Conservation (phyloP, 2,329 filamentous ascomycete genomes). For the Aspergillus costaricaensis region DNA sequence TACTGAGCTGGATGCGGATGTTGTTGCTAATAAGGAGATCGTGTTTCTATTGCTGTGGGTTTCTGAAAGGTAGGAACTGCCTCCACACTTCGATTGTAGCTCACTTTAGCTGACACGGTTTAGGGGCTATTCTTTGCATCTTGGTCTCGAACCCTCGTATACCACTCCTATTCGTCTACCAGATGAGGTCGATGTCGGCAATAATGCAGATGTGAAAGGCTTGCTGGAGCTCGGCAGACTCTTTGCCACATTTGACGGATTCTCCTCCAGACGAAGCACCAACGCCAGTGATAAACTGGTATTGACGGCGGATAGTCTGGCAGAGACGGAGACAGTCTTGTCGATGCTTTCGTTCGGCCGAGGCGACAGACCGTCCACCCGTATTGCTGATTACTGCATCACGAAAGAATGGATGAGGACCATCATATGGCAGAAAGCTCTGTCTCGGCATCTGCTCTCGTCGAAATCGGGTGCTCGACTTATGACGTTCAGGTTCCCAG, state of each 20-base stretch:
- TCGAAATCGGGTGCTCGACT: conserved; percentile 23
- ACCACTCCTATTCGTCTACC: conserved; percentile 15
- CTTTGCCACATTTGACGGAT: conserved; percentile 29
- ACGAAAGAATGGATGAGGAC: conserved; percentile 37
- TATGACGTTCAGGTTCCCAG: conserved; percentile 31
- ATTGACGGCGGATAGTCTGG: conserved; percentile 13
- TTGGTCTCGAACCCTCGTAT: conserved; percentile 32
- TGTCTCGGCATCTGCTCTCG: conserved; percentile 29
- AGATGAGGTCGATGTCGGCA: neutral
- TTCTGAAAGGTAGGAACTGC: conserved; percentile 28
- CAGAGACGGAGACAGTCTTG: conserved; percentile 24
- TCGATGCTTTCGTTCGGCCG: conserved; percentile 20
- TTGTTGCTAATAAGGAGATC: conserved; percentile 29
- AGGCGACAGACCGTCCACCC: conserved; percentile 18
- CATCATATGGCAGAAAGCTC: conserved; percentile 35
- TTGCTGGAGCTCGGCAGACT: conserved; percentile 28
- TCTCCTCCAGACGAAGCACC: conserved; percentile 13
- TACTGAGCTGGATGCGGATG: conserved; percentile 1
- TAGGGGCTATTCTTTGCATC: conserved; percentile 35
- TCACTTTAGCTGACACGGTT: neutral
- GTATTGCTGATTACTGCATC: conserved; percentile 32
- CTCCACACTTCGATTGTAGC: too few relatives aligned
- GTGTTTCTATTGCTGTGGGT: conserved; percentile 34
- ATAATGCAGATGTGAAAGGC: conserved; percentile 25
- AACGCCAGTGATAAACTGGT: neutral